Conservation (phyloP, 352 stramenopile species). For the Hyphochytrium catenoides region DNA sequence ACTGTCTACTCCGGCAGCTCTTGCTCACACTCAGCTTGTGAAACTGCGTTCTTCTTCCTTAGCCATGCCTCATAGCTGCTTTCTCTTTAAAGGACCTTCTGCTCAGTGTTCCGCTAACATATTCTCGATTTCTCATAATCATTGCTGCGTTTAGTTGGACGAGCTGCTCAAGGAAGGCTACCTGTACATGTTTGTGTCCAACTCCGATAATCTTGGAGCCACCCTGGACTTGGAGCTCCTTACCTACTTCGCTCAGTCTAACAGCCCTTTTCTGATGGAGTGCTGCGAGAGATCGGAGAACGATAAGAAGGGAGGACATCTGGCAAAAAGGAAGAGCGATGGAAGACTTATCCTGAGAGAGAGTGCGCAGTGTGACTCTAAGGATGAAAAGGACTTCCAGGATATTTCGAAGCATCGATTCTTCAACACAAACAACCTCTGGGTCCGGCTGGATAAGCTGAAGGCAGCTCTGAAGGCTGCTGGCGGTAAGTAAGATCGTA, state of each 20-base stretch:
- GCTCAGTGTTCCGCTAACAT: no score
- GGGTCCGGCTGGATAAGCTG: slow-evolving; percentile 62
- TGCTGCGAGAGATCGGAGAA: slow-evolving; percentile 93
- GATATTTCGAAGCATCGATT: slow-evolving; percentile 63
- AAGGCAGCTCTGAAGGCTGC: slow-evolving; percentile 43
- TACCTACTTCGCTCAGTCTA: slow-evolving; percentile 66
- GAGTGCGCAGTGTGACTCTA: slow-evolving; percentile 58
- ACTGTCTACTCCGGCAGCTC: no score
- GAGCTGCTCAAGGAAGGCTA: slow-evolving; percentile 50
- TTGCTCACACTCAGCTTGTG: no score
- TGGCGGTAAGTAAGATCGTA: no score
- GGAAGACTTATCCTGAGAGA: slow-evolving; percentile 80
- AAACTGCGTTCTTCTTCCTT: no score
- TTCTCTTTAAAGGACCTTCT: no score
- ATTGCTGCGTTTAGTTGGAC: no score
- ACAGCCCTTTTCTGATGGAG: slow-evolving; percentile 73
- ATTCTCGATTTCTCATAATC: no score
- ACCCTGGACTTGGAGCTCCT: slow-evolving; percentile 52
- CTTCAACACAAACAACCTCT: slow-evolving; percentile 72
- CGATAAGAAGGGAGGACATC: slow-evolving; percentile 97
- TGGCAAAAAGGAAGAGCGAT: slow-evolving; percentile 72
- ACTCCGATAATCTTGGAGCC: slow-evolving; percentile 61
- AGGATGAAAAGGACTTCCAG: slow-evolving; percentile 52
- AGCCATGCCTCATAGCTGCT: no score
- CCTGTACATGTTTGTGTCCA: slow-evolving; percentile 73